Base-by-base conservation (phyloP, 768 basidiomycete genomes). In the Pisolithus tinctorius region DNA sequence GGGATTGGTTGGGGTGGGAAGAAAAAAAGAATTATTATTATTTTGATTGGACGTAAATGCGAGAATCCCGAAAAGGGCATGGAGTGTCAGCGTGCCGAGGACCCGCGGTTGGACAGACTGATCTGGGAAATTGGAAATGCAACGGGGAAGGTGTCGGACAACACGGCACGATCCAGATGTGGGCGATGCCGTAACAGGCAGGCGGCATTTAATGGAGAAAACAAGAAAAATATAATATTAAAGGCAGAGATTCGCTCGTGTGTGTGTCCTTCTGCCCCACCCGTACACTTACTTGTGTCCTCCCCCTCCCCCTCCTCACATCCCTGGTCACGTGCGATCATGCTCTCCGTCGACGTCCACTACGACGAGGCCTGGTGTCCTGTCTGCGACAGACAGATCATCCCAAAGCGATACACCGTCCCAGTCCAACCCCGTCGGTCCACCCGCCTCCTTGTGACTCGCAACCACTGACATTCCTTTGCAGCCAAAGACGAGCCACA, bases 311-410 rank as follows among this genome's bases (percentile, higher is more conserved):
- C 62, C 45, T 58, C 61, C 42, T 57, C 61, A 54, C 53, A 51
- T 44, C 55, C 61, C 54, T 58, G 58, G 57, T 62, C 54, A 56
- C 51, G 34, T 42, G 51, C 55, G 34, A 26, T 48, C 46, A 70
- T 34, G 34, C 34, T 34, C 34, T 13, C 34, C 34, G 11, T 68
- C 60, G 70, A 62, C 54, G 58, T 64, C 56, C 63, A 70, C 61
- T 74, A 82, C 71, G 87, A 88, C 70, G 76, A 83, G 55, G 73
- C 81, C 50, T 92, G 85, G 84, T 91, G 88, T 77, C 85, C 86
- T 46, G 80, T 79, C 61, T 92, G 89, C 73, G 79, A 82, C 60
- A 74, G 80, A 58, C 83, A 84, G 56, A 89, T 92, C 58, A 71
- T 79, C n/a, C 88, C 89, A n/a, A 88, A 87, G 63, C 83, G 86